Conservation (phyloP, 2,329 filamentous ascomycete species). For the Furcasterigmium sp. region DNA sequence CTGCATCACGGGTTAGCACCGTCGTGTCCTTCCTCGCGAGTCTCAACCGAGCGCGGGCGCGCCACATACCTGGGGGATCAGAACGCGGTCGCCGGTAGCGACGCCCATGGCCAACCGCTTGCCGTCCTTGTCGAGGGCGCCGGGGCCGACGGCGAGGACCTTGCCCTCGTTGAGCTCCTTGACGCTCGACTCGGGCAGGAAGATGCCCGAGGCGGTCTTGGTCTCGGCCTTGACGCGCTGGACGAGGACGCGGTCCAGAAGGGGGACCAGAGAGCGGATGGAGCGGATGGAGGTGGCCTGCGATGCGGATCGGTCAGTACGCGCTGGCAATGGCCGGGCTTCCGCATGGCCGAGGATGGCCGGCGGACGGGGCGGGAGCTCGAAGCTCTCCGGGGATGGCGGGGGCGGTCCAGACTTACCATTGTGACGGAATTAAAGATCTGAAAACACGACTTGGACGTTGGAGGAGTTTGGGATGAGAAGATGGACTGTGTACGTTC, state of each 20-base stretch:
- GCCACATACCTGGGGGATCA: slow-evolving; percentile 81
- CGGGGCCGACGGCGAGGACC: slow-evolving; percentile 91
- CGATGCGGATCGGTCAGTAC: background rate
- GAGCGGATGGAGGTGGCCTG: slow-evolving; percentile 78
- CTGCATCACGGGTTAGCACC: slow-evolving; percentile 36
- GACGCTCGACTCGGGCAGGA: slow-evolving; percentile 92
- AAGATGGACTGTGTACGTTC: too few relatives aligned
- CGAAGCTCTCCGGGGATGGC: background rate
- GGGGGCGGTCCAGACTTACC: slow-evolving; percentile 11
- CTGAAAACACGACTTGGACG: background rate
- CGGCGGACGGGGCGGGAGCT: background rate
- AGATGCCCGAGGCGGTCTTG: slow-evolving; percentile 95
- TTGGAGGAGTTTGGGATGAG: slow-evolving; percentile 23
- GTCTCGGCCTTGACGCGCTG: slow-evolving; percentile 96
- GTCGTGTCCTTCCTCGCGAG: too few relatives aligned
- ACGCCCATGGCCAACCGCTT: slow-evolving; percentile 85
- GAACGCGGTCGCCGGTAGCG: slow-evolving; percentile 76
- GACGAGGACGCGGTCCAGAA: slow-evolving; percentile 96
- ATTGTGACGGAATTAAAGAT: slow-evolving; percentile 13
- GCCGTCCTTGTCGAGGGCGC: slow-evolving; percentile 80
- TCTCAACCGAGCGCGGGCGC: background rate
- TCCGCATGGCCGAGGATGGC: background rate
- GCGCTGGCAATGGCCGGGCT: background rate
- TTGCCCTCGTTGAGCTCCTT: slow-evolving; percentile 98
- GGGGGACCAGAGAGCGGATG: slow-evolving; percentile 90